A percentile compares a stretch with the other conserved stretches of the same genome.
Evolutionary conservation across 1,139 yeast genomes (phyloP).

Genomic region (Zygosaccharomyces sapae): DNA sequence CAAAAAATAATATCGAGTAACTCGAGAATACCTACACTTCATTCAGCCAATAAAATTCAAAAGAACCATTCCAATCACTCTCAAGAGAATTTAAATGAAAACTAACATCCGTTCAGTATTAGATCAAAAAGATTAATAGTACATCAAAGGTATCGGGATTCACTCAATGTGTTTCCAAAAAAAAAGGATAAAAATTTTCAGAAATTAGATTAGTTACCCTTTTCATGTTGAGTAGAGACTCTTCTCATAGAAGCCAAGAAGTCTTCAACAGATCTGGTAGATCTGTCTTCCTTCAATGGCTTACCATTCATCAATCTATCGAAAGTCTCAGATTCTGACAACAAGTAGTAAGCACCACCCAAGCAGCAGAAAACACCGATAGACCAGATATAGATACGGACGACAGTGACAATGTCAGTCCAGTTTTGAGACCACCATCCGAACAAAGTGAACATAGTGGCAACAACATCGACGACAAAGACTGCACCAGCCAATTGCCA

Average conservation of each 20-base stretch:
- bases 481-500: conserved; percentile 96
- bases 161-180: conserved; percentile 7
- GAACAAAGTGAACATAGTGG: conserved; percentile 86
- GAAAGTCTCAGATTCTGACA: conserved; percentile 82
- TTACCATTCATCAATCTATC: conserved; percentile 95
- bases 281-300: conserved; percentile 57
- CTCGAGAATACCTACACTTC: background rate
- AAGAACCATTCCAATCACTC: background rate
- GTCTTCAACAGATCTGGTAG: conserved; percentile 87
- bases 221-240: conserved; percentile 97
- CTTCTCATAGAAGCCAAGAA: conserved; percentile 96
- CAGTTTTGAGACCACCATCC: conserved; percentile 99
- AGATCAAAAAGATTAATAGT: conserved; percentile 4
- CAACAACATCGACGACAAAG: conserved; percentile 78
- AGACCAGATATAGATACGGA: conserved; percentile 91
- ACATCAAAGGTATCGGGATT: conserved; percentile 7
- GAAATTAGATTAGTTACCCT: conserved; percentile 37
- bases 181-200: conserved; percentile 3
- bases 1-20: background rate
- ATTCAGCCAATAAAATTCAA: background rate
- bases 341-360: conserved; percentile 95
- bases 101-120: background rate
- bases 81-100: background rate
- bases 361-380: conserved; percentile 93
- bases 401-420: conserved; percentile 93